phyloP scores from a whole-genome alignment of 495 filamentous ascomycete species.

The Podospora appendiculata region DNA sequence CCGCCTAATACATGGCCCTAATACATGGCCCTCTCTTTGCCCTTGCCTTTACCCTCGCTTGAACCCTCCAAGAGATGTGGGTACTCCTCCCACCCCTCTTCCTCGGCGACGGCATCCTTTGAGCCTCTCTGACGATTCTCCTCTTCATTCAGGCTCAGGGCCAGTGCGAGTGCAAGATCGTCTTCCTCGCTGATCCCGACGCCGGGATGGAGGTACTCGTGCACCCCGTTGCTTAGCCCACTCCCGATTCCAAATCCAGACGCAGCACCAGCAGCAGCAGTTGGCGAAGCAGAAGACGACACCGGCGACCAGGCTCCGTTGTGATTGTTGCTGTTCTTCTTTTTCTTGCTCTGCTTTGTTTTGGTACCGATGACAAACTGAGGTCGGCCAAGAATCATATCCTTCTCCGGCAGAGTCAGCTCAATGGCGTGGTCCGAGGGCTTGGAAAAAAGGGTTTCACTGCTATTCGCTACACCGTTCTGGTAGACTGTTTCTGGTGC shows the following conservation, averaged over 20 bases:
- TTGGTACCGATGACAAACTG: constrained; percentile 24
- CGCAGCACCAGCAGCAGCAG: constrained; percentile 10
- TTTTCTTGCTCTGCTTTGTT: constrained; percentile 26
- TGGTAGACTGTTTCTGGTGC: too few relatives aligned
- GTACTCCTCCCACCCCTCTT: constrained; percentile 32
- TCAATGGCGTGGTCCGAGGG: too few relatives aligned
- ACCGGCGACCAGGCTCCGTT: constrained; percentile 26
- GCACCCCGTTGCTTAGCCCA: constrained; percentile 11
- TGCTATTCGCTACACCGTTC: too few relatives aligned
- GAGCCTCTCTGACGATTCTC: constrained; percentile 29
- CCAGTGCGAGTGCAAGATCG: constrained; percentile 78
- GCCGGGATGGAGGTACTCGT: constrained; percentile 6
- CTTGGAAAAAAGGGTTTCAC: too few relatives aligned
- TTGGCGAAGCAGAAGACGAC: constrained; percentile 19
- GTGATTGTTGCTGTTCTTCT: constrained; percentile 27
- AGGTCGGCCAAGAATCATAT: too few relatives aligned
- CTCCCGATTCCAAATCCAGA: constrained; percentile 11
- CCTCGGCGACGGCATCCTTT: not conserved
- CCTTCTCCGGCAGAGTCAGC: too few relatives aligned
- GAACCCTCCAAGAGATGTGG: constrained; percentile 35
- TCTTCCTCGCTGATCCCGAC: constrained; percentile 38
- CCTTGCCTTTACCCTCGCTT: constrained; percentile 21
- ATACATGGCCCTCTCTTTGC: constrained; percentile 23
- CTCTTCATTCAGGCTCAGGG: constrained; percentile 78
- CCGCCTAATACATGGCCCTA: not conserved